A percentile compares a stretch with the other conserved stretches of the same genome.
Conservation (phyloP, 2,329 filamentous ascomycete genomes). For the Aspergillus udagawae region DNA sequence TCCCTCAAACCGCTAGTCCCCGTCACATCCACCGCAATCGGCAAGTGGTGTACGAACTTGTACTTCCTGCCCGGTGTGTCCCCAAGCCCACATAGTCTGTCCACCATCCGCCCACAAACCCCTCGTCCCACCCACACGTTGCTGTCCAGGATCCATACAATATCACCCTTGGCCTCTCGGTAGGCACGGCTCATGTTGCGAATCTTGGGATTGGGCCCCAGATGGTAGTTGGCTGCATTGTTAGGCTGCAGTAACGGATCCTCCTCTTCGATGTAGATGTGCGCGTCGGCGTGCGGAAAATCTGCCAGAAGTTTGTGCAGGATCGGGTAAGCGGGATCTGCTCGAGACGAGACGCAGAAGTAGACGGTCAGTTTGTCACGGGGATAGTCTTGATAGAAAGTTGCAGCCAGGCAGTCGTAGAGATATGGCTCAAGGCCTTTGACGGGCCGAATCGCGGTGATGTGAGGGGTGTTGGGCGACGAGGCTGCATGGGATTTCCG, state of each 20-base stretch:
- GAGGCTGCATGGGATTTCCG: conserved; percentile 39
- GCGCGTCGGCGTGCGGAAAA: conserved; percentile 67
- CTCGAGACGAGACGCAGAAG: conserved; percentile 72
- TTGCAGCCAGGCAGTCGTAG: conserved; percentile 87
- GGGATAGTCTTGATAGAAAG: conserved; percentile 79
- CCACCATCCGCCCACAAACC: conserved; percentile 82
- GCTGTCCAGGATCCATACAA: conserved; percentile 94
- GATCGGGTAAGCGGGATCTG: conserved; percentile 73
- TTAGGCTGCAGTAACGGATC: conserved; percentile 63
- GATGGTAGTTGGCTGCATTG: conserved; percentile 48
- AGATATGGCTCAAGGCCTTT: conserved; percentile 87
- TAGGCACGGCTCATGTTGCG: conserved; percentile 94
- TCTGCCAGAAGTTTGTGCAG: conserved; percentile 68
- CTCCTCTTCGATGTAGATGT: conserved; percentile 75
- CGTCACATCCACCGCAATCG: conserved; percentile 74
- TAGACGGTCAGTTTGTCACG: conserved; percentile 69
- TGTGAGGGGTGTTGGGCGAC: conserved; percentile 60
- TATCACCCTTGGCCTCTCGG: conserved; percentile 77
- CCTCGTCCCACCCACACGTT: conserved; percentile 87
- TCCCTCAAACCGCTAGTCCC: conserved; percentile 21
- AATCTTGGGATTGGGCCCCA: conserved; percentile 98
- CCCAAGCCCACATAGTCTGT: conserved; percentile 69
- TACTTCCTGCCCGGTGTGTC: conserved; percentile 49
- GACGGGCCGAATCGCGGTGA: conserved; percentile 88
- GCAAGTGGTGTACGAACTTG: conserved; percentile 94